Evolutionary conservation across 345 rosid species (phyloP).

Genomic region (Syzygium jambos): DNA sequence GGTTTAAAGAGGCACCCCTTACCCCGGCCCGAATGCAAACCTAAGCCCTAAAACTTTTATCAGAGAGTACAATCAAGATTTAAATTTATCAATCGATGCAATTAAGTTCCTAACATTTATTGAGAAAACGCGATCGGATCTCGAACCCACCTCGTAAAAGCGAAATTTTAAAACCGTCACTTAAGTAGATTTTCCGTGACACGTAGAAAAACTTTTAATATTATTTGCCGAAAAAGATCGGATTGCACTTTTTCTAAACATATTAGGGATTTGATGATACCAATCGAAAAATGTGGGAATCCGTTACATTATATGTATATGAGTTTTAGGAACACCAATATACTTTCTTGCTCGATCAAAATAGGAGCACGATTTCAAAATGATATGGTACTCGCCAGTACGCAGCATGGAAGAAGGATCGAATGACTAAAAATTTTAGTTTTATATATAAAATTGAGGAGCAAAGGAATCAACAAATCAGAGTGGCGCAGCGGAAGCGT

Average conservation of each 20-base stretch:
- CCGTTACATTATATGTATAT: neutral
- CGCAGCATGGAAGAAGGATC: neutral
- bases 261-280: neutral
- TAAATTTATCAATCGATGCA: neutral
- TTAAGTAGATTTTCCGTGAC: neutral
- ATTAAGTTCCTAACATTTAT: neutral
- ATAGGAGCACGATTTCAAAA: neutral
- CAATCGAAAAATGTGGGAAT: neutral
- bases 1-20: neutral
- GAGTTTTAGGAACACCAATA: neutral
- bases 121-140: neutral
- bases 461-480: neutral
- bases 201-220: accelerated
- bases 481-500: conserved; percentile 89
- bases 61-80: neutral
- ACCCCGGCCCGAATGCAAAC: neutral
- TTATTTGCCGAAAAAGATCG: accelerated
- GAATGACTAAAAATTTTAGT: too few relatives aligned
- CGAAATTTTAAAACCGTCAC: neutral
- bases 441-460: neutral
- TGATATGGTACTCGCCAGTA: neutral
- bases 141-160: neutral
- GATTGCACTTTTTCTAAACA: accelerated
- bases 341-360: neutral
- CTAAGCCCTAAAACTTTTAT: neutral